Conservation (phyloP, 2,329 filamentous ascomycete genomes). For the Sporothrix curviconia region DNA sequence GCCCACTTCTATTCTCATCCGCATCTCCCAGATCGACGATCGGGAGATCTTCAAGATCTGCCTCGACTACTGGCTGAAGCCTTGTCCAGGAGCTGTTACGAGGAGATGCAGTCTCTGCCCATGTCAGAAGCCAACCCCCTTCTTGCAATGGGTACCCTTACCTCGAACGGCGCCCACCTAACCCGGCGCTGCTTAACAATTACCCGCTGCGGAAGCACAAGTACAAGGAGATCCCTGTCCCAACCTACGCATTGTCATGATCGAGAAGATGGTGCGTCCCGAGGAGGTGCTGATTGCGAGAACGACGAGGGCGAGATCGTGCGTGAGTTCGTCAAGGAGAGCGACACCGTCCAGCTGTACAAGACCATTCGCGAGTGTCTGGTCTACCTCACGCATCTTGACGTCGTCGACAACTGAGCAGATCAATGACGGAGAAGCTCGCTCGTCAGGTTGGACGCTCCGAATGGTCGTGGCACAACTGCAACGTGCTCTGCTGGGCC, state of each 20-base stretch:
- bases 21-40: conserved; percentile 97
- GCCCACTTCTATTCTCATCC: conserved; percentile 97
- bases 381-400: conserved; percentile 93
- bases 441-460: conserved; percentile 87
- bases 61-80: conserved; percentile 97
- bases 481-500: conserved; percentile 98
- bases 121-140: conserved; percentile 84
- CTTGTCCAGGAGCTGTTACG: conserved; percentile 96
- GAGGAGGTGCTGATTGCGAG: conserved; percentile 97
- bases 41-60: conserved; percentile 99
- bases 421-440: conserved; percentile 99
- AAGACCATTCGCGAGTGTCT: conserved; percentile 97
- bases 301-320: conserved; percentile 99
- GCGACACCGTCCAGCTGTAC: conserved; percentile 97
- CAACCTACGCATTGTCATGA: conserved; percentile 95
- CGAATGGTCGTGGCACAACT: conserved; percentile 99
- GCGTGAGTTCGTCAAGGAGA: conserved; percentile 98
- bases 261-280: conserved; percentile 98
- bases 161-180: conserved; percentile 77
- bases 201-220: conserved; percentile 97
- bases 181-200: conserved; percentile 76
- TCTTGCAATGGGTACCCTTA: conserved; percentile 68
- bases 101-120: conserved; percentile 96
- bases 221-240: conserved; percentile 89
- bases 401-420: conserved; percentile 95